Base-by-base conservation (phyloP, 2,329 filamentous ascomycete genomes). In the Ascomycota sp. region DNA sequence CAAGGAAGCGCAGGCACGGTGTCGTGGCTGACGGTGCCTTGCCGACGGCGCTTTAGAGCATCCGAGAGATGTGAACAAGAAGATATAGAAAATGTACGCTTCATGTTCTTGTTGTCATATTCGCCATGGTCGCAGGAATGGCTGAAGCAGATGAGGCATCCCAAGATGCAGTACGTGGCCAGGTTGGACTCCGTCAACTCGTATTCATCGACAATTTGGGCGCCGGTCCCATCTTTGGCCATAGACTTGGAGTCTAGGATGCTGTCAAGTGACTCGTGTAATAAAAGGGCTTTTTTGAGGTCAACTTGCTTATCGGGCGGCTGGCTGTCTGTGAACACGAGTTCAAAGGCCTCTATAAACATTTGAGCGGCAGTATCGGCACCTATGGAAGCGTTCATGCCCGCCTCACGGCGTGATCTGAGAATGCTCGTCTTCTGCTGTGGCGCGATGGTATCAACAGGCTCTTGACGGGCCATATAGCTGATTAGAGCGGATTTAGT, bases 61-160 rank as follows among this genome's bases (percentile, higher is more conserved):
- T 54, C 50, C 6, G 50, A 51, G 8, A 54, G 44, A n/a, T 44
- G 45, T 6, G 42, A 41, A 21, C 42, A 43, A 3, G 50, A 47
- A 6, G 48, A 44, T 29, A 69, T 52, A 3, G 64, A 66, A 42
- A 70, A 65, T 3, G 60, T 63, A 27, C 62, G 57, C 42, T 68
- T 64, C 38, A 66, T 46, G 31, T 59, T 59, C 32, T 50, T 64
- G 33, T 63, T 61, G 35, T 67, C 62, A 34, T 68, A 70, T 35
- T 70, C 66, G 31, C 67, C 68, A 39, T 72, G 68, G 43, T 72
- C 68, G 38, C 68, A 72, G 9, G 66, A 68, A 45, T 71, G 62
- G 33, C 64, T 64, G 43, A 60, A 66, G 48, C 68, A 72, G 34
- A 70, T 61, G n/a, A 68, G 49, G 41, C 68, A 72, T 9, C 63